A percentile compares a stretch with the other conserved stretches of the same genome.
phyloP scores from a whole-genome alignment of 2,329 filamentous ascomycete genomes.

The Neoascochyta sp. region DNA sequence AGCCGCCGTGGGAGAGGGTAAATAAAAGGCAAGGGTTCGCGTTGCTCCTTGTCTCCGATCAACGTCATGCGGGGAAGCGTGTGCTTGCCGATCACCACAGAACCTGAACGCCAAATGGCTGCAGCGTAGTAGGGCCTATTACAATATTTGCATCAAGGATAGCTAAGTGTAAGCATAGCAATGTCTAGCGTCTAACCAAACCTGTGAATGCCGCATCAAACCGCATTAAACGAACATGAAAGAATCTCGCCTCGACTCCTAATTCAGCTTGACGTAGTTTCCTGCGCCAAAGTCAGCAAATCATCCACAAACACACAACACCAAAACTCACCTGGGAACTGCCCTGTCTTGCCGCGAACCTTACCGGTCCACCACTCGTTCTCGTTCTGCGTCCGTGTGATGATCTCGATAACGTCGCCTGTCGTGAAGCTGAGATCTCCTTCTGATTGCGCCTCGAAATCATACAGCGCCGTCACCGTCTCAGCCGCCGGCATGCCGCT shows the following conservation, averaged over 20 bases:
- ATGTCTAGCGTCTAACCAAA: slow-evolving; percentile 5
- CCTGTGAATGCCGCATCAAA: too few relatives aligned
- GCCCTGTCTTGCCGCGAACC: slow-evolving; percentile 73
- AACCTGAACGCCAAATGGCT: too few relatives aligned
- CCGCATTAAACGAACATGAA: too few relatives aligned
- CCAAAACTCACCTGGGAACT: slow-evolving; percentile 93
- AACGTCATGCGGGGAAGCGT: slow-evolving; percentile 20
- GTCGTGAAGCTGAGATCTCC: slow-evolving; percentile 87
- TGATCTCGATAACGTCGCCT: slow-evolving; percentile 86
- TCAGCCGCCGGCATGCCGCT: slow-evolving; percentile 64
- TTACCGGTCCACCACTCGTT: slow-evolving; percentile 98
- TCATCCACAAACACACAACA: too few relatives aligned
- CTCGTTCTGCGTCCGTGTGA: slow-evolving; percentile 76
- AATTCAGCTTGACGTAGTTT: slow-evolving; percentile 44
- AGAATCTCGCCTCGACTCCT: slow-evolving; percentile 8
- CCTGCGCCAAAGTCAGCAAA: slow-evolving; percentile 36
- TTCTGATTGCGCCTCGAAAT: slow-evolving; percentile 92
- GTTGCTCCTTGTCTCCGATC: slow-evolving; percentile 10
- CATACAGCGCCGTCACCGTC: slow-evolving; percentile 86
- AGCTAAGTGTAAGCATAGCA: slow-evolving; percentile 5
- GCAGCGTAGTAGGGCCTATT: too few relatives aligned
- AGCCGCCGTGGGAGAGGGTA: too few relatives aligned
- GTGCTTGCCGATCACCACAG: too few relatives aligned
- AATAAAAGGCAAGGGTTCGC: slow-evolving; percentile 1
- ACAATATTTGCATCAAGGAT: too few relatives aligned